phyloP scores from a whole-genome alignment of 139 green algal species.

The Helicosporidium sp. region DNA sequence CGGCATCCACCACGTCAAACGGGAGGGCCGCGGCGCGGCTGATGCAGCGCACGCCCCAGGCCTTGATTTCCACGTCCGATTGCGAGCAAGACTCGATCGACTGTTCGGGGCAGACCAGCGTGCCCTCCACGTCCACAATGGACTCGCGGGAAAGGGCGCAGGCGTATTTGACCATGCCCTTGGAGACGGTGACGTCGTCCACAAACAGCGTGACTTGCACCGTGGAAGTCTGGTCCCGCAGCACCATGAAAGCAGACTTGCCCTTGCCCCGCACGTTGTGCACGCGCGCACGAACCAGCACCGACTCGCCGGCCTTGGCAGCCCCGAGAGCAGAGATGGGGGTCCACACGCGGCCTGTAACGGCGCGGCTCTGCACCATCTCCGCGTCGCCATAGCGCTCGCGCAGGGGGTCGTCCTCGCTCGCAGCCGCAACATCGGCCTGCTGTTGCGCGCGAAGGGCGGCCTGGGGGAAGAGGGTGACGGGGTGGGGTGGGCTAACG shows the following conservation, averaged over 20 bases:
- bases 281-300: slow-evolving; percentile 60
- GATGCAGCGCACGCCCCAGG: slow-evolving; percentile 34
- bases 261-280: slow-evolving; percentile 81
- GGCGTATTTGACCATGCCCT: slow-evolving; percentile 94
- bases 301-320: slow-evolving; percentile 32
- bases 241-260: slow-evolving; percentile 84
- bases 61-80: slow-evolving; percentile 63
- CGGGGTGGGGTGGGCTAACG: no score
- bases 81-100: slow-evolving; percentile 67
- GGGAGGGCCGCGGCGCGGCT: slow-evolving; percentile 49
- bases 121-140: slow-evolving; percentile 76
- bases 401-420: slow-evolving; percentile 65
- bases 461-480: slow-evolving; percentile 14
- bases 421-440: slow-evolving; percentile 31
- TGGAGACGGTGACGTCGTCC: slow-evolving; percentile 63
- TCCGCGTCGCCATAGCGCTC: slow-evolving; percentile 72
- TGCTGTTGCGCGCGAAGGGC: slow-evolving; percentile 43
- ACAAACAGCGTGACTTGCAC: slow-evolving; percentile 75
- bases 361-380: slow-evolving; percentile 54
- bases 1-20: slow-evolving; percentile 66
- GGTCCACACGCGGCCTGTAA: slow-evolving; percentile 34
- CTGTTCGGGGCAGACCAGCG: slow-evolving; percentile 28
- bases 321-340: no score
- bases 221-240: slow-evolving; percentile 64
- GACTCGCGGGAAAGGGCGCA: slow-evolving; percentile 70